Evolutionary conservation across 106 monocot species (phyloP), one percentile per base, ranked within the genome.

Genomic region (Cymbidium sinense): DNA sequence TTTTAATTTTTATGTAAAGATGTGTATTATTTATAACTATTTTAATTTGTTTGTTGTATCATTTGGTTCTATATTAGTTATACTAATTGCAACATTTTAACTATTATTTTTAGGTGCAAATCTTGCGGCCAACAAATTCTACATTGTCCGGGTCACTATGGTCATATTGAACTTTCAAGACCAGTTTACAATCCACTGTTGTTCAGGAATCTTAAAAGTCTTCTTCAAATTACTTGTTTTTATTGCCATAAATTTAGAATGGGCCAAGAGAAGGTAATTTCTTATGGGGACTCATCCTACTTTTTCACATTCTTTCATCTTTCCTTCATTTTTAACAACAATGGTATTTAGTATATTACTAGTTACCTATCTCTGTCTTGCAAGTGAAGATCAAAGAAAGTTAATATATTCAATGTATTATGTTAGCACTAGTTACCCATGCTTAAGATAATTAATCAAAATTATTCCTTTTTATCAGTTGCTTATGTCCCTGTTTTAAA

Each of bases 81-180:
- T 82, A 62, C 10, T 69, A 9, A 70, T 85, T 41, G n/a, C 13
- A 33, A 20, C 74, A 25, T 12, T 70, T 11, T 84, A 19, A 55
- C n/a, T 69, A 74, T 17, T 81, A 79, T 50, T 70, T 73, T 33
- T 84, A 99, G 98, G 12, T 99, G 98, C 76, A 94, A 92, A 81
- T 78, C 90, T 21, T 99, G 98, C 73, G 92, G 90, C 25, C 88
- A 87, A 75, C 82, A 83, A 77, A 81, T 83, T 61, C 43, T 70
- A 78, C 76, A 77, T 27, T 99, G 98, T 74, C 90, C 90, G 7
- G 98, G 98, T 74, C 98, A 99, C 50, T 99, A 83, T 81, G 98
- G 98, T 35, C 94, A 99, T 76, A 90, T 99, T 71, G 94, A 99
- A 17, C 81, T 99, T 50, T 90, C 84, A 10, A 81, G 65, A 81